Evolutionary conservation across 768 basidiomycete species (phyloP).

Genomic region (Boletus rufocinnamomeus): DNA sequence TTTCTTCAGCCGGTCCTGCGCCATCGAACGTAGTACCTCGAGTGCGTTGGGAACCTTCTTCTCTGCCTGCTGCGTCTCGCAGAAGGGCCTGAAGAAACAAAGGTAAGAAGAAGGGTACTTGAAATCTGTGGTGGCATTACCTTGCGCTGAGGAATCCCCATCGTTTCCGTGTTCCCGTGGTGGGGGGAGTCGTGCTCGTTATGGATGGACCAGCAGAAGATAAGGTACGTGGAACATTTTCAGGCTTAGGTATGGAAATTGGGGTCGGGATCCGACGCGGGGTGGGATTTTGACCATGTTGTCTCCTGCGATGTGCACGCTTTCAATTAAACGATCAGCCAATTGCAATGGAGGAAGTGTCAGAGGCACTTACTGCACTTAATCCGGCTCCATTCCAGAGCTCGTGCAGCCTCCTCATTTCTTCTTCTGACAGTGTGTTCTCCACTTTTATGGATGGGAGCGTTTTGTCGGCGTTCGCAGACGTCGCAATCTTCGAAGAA

Average conservation of each 20-base stretch:
- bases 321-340: slow-evolving; percentile 12
- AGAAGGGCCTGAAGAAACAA: slow-evolving; percentile 13
- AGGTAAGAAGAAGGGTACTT: background rate
- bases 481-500: background rate
- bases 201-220: slow-evolving; percentile 7
- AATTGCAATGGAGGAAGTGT: background rate
- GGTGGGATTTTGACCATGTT: slow-evolving; percentile 1
- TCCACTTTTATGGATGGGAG: slow-evolving; percentile 24
- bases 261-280: slow-evolving; percentile 10
- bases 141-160: slow-evolving; percentile 25
- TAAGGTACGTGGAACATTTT: background rate
- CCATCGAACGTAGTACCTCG: slow-evolving; percentile 13
- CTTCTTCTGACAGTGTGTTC: slow-evolving; percentile 19
- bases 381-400: slow-evolving; percentile 32
- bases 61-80: slow-evolving; percentile 7
- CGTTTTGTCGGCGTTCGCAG: slow-evolving; percentile 2
- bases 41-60: slow-evolving; percentile 10
- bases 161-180: slow-evolving; percentile 6
- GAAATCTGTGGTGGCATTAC: slow-evolving; percentile 5
- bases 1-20: slow-evolving; percentile 23
- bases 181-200: background rate
- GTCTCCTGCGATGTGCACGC: slow-evolving; percentile 28
- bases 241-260: slow-evolving; percentile 16
- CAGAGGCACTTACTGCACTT: slow-evolving; percentile 19
- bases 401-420: slow-evolving; percentile 20